Evolutionary conservation across 345 rosid species (phyloP).

Genomic region (Pistacia integerrima): DNA sequence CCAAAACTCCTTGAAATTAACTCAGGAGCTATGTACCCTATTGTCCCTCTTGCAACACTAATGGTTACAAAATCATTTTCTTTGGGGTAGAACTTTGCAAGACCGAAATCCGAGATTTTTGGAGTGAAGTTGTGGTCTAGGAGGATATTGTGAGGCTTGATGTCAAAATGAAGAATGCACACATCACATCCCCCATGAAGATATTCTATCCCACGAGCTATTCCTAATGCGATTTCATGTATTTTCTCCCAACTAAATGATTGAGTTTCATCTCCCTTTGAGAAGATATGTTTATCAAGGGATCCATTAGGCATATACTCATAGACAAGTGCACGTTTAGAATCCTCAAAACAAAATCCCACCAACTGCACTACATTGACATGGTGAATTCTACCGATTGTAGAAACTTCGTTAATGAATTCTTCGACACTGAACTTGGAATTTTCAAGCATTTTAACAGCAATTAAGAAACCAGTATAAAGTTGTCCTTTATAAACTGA

Average conservation of each 20-base stretch:
- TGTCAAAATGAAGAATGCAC: conserved; percentile 33
- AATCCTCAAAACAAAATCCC: no score
- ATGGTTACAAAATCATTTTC: neutral
- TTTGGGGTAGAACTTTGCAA: neutral
- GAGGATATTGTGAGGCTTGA: conserved; percentile 14
- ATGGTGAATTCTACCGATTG: no score
- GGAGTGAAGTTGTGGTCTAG: conserved; percentile 5
- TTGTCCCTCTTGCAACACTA: neutral
- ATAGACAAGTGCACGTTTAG: no score
- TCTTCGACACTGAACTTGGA: no score
- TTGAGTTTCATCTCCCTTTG: no score
- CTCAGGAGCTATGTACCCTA: conserved; percentile 9
- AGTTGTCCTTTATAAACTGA: neutral
- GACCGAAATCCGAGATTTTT: conserved; percentile 1
- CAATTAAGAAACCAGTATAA: neutral
- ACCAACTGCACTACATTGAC: no score
- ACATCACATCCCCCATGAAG: conserved; percentile 26
- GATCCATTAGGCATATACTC: no score
- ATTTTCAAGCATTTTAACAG: neutral
- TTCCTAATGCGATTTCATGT: conserved; percentile 7
- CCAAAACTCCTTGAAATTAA: conserved; percentile 9
- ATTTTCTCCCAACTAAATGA: no score
- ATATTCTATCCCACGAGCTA: conserved; percentile 29
- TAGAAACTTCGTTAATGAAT: no score
- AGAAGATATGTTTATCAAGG: no score